Conservation (phyloP, 2,329 filamentous ascomycete species). For the Penicillium hordei region DNA sequence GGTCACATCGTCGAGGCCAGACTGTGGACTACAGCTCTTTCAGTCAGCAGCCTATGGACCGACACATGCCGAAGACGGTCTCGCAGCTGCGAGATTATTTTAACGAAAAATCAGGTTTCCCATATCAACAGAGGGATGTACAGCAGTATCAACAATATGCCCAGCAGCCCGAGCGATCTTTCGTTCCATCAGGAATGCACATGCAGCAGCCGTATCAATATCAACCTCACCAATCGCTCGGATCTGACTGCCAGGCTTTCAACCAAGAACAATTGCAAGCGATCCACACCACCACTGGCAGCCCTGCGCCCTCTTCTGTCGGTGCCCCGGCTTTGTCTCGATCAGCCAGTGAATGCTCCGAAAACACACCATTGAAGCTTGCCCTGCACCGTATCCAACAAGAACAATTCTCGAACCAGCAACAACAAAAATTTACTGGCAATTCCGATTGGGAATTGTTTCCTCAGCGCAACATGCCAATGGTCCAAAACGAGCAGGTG, state of each 20-base stretch:
- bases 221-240: slow-evolving; percentile 28
- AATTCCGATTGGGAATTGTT: slow-evolving; percentile 31
- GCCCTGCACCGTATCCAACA: slow-evolving; percentile 34
- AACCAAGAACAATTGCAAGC: slow-evolving; percentile 33
- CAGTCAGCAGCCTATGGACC: slow-evolving; percentile 45
- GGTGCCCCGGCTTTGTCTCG: slow-evolving; percentile 24
- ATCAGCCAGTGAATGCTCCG: slow-evolving; percentile 22
- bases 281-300: slow-evolving; percentile 35
- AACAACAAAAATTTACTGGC: slow-evolving; percentile 25
- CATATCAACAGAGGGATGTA: slow-evolving; percentile 12
- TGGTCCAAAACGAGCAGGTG: slow-evolving; percentile 24
- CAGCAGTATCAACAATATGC: slow-evolving; percentile 18
- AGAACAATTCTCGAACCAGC: slow-evolving; percentile 26
- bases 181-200: slow-evolving; percentile 14
- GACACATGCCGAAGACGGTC: slow-evolving; percentile 26
- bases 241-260: slow-evolving; percentile 31
- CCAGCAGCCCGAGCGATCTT: slow-evolving; percentile 50
- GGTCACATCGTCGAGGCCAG: slow-evolving; percentile 74
- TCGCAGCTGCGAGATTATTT: slow-evolving; percentile 28
- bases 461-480: slow-evolving; percentile 20
- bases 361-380: slow-evolving; percentile 24
- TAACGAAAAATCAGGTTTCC: slow-evolving; percentile 31
- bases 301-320: slow-evolving; percentile 18
- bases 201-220: slow-evolving; percentile 29
- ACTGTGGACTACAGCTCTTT: slow-evolving; percentile 73